phyloP scores from a whole-genome alignment of 78 protist genomes.

The Mastigamoeba balamuthi region DNA sequence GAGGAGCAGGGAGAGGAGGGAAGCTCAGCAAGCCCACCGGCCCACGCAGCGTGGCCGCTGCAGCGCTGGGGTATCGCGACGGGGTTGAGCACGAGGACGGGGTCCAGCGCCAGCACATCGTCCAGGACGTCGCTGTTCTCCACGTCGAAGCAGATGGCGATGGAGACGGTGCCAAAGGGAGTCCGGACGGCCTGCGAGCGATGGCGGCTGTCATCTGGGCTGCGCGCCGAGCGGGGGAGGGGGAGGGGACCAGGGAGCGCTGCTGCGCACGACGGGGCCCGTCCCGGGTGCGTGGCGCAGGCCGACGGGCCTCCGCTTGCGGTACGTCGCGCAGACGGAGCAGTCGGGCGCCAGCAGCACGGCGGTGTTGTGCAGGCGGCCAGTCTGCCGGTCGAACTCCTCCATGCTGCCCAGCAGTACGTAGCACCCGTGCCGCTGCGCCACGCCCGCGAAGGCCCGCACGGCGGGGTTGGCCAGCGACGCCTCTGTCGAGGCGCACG shows the following conservation, averaged over 20 bases:
- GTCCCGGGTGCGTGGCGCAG: not conserved
- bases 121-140: not conserved
- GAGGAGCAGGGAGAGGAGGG: no score
- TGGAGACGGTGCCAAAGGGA: not conserved
- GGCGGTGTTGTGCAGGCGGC: not conserved
- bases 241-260: not conserved
- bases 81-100: not conserved
- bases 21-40: no score
- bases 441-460: no score
- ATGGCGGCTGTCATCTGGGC: no score
- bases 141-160: not conserved
- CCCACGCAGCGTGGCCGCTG: no score
- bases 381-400: no score
- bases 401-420: no score
- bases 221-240: not conserved
- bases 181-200: not conserved
- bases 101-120: not conserved
- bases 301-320: not conserved
- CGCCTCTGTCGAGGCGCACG: no score
- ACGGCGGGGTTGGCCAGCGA: no score
- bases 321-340: not conserved
- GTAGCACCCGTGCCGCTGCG: no score
- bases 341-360: not conserved
- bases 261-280: not conserved
- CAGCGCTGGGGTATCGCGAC: not conserved